Conservation (phyloP, 495 filamentous ascomycete species). For the Pyrenopolyporus hunteri region DNA sequence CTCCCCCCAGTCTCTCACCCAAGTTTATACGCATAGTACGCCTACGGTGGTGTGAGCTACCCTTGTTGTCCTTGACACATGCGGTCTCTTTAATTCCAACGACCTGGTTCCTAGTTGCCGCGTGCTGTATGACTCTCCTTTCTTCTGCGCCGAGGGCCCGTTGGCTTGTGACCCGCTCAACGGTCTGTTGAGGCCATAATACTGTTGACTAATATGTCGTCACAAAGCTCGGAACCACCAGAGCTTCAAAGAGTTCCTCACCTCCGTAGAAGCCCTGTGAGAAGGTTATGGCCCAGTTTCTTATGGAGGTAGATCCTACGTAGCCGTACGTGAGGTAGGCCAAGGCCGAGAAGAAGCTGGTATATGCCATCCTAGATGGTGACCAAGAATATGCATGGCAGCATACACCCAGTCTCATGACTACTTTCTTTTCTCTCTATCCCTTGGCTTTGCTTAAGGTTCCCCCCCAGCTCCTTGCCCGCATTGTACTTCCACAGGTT, state of each 20-base stretch:
- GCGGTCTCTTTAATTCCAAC: constrained; percentile 24
- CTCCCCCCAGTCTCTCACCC: constrained; percentile 13
- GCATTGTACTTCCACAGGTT: constrained; percentile 32
- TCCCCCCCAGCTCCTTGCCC: constrained; percentile 32
- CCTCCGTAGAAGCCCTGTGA: neutral
- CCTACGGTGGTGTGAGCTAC: constrained; percentile 11
- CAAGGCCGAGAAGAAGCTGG: constrained; percentile 26
- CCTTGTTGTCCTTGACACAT: constrained; percentile 16
- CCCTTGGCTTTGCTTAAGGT: constrained; percentile 23
- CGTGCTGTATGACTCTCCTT: constrained; percentile 23
- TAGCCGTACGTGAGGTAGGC: constrained; percentile 30
- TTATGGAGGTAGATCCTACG: constrained; percentile 2
- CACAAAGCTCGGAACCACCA: constrained; percentile 19
- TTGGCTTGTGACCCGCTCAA: constrained; percentile 27
- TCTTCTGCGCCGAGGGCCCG: constrained; percentile 18
- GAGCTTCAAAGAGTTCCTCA: constrained; percentile 14
- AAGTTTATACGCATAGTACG: constrained; percentile 19
- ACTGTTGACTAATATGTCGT: constrained; percentile 30
- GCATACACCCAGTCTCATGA: constrained; percentile 32
- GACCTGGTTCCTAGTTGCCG: constrained; percentile 22
- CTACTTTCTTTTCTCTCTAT: constrained; percentile 33
- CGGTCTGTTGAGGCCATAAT: constrained; percentile 9
- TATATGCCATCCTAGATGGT: constrained; percentile 14
- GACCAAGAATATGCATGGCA: constrained; percentile 32
- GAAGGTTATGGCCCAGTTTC: constrained; percentile 1